These are phyloP conservation scores for Moelleriella libera DNA, from an alignment of 2,329 filamentous ascomycete species.

Conservation along the genomic window DNA sequence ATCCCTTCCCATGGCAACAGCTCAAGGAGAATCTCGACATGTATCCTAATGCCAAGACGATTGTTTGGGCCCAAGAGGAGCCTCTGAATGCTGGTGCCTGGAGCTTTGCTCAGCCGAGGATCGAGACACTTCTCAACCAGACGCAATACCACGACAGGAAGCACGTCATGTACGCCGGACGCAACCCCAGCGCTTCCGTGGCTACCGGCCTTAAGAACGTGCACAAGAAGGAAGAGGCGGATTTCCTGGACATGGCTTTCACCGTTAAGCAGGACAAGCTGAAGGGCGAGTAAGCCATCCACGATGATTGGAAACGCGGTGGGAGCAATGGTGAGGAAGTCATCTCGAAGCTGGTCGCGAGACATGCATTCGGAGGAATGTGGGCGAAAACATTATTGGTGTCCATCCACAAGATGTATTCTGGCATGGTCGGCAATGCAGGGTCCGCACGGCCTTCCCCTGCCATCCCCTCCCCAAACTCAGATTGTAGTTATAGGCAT, in stretches of 20 bases:
- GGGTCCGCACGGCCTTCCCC: background rate
- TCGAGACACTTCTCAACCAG: conserved; percentile 90
- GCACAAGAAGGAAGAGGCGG: conserved; percentile 87
- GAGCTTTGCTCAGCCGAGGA: conserved; percentile 93
- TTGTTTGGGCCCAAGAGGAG: conserved; percentile 97
- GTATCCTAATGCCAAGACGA: conserved; percentile 95
- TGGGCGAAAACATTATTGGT: background rate
- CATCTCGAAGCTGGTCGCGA: too few relatives aligned
- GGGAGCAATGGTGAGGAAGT: too few relatives aligned
- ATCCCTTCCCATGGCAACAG: conserved; percentile 98
- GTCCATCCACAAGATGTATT: background rate
- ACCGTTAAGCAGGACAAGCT: conserved; percentile 53
- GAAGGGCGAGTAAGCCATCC: conserved; percentile 42
- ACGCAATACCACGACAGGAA: conserved; percentile 87
- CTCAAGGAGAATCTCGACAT: conserved; percentile 91
- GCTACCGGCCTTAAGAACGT: conserved; percentile 82
- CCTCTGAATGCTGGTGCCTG: conserved; percentile 94
- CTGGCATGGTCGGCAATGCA: background rate
- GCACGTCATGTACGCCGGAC: conserved; percentile 93
- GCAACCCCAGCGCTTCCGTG: conserved; percentile 84
- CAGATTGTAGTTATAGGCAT: background rate
- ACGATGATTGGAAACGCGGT: background rate
- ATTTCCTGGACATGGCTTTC: conserved; percentile 56
- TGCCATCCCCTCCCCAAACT: background rate
- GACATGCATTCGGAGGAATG: background rate